Evolutionary conservation across 768 basidiomycete species (phyloP), one percentile per base, ranked within the genome.

Genomic region (Boletus barrowsii): DNA sequence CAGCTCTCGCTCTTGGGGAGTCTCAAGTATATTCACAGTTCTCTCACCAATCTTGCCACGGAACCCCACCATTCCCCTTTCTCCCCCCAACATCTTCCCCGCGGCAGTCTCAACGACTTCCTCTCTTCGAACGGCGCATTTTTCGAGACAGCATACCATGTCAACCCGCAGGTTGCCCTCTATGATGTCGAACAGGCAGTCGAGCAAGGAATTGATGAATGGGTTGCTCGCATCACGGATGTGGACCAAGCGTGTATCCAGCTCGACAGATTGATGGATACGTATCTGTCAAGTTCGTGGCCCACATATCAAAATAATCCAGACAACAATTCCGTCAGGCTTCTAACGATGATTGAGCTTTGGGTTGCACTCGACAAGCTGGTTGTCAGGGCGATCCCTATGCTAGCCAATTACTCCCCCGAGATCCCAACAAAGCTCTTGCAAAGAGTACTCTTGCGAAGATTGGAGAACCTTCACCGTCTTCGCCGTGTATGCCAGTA

Each of bases 281-380:
- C 54, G 10, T 73, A 77, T 42, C 60, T 62, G 4, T 55, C 59
- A 5, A 47, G 65, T 0, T 69, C 77, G 0, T 32, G 35, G 29
- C 17, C 36, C 1, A 51, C 49, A 6, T 77, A 76, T 47, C 33
- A 49, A 9, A 57, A 55, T 7, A 74, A 70, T 29, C 72, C 76
- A 9, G 76, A 79, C 44, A 54, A 68, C 26, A 41, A 66, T 7
- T 79, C 79, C 0, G 49, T 74, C 3, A 76, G 81, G 72, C 58
- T 81, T 42, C 62, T 82, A 39, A 65, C 64, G 0, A 43, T 44
- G 18, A 33, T 65, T 6, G 74, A 79, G 30, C 68, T 74, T 22
- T 74, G 72, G 74, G 49, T 72, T 5, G 74, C 65, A 0, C 52
- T 75, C n/a, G 73, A 74, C 53, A 66, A 53, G 14, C 18, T 68